These are phyloP conservation scores for Podosphaera leucotricha DNA, from an alignment of 2,329 filamentous ascomycete genomes.

Conservation along the genomic window DNA sequence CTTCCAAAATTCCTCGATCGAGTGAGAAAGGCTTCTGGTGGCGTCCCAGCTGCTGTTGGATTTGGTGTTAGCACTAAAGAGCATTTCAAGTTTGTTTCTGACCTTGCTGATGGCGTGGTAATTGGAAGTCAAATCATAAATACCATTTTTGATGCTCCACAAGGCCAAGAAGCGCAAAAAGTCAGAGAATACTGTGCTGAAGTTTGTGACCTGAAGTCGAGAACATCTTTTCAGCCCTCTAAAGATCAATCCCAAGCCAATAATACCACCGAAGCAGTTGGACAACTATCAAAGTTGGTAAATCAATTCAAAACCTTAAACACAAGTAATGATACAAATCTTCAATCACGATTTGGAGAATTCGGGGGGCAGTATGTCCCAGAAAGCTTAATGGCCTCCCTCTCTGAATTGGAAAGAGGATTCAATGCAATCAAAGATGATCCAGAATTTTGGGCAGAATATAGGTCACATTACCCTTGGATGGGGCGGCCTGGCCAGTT, in stretches of 20 bases:
- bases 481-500: slow-evolving; percentile 88
- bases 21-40: slow-evolving; percentile 80
- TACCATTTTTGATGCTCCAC: slow-evolving; percentile 43
- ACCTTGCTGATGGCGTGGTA: slow-evolving; percentile 78
- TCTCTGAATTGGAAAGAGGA: slow-evolving; percentile 70
- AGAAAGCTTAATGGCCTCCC: slow-evolving; percentile 91
- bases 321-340: slow-evolving; percentile 19
- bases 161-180: slow-evolving; percentile 41
- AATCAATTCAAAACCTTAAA: slow-evolving; percentile 50
- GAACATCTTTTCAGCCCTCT: slow-evolving; percentile 18
- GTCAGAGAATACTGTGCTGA: slow-evolving; percentile 74
- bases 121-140: slow-evolving; percentile 92
- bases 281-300: slow-evolving; percentile 9
- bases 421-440: slow-evolving; percentile 78
- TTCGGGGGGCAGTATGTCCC: slow-evolving; percentile 96
- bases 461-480: slow-evolving; percentile 83
- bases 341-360: slow-evolving; percentile 68
- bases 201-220: slow-evolving; percentile 28
- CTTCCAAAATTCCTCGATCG: slow-evolving; percentile 61
- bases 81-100: slow-evolving; percentile 68
- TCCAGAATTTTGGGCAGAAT: slow-evolving; percentile 90
- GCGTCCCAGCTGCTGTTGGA: slow-evolving; percentile 75
- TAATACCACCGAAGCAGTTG: slow-evolving; percentile 26
- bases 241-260: slow-evolving; percentile 36
- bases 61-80: slow-evolving; percentile 93